Evolutionary conservation across 176 grass and related monocot genomes (phyloP).

Genomic region (Cenchrus fungigraminus): DNA sequence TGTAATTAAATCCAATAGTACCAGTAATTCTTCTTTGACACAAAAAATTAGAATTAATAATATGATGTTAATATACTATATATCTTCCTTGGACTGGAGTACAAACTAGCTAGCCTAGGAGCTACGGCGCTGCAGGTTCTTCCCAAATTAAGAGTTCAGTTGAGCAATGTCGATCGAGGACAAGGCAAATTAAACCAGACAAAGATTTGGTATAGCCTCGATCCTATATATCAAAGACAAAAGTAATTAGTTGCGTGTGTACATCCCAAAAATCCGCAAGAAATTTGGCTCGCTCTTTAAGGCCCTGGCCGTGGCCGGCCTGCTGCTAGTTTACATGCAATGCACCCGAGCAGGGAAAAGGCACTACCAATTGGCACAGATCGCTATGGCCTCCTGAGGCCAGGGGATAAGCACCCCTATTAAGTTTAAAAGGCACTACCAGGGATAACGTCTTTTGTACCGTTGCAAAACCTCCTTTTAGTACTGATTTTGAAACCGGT

Average conservation of each 20-base stretch:
- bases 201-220: conserved; percentile 39
- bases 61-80: no score
- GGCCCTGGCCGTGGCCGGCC: background rate
- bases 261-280: conserved; percentile 37
- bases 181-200: conserved; percentile 5
- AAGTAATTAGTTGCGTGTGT: background rate
- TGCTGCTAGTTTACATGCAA: conserved; percentile 31
- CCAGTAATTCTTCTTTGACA: background rate
- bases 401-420: no score
- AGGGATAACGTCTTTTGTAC: no score
- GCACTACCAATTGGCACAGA: no score
- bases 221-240: background rate
- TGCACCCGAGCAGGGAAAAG: conserved; percentile 28
- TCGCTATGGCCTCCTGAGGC: no score
- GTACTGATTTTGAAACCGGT: no score
- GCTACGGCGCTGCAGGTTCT: background rate
- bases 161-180: background rate
- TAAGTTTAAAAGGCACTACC: no score
- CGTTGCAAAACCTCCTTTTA: no score
- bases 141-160: conserved; percentile 3
- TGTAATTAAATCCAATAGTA: background rate
- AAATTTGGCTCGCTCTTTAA: conserved; percentile 35
- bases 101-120: background rate
- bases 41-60: no score
- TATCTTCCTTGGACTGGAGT: no score